A percentile compares a stretch with the other conserved stretches of the same genome.
Conservation (phyloP, 441 rosid species). For the Croton setiger region DNA sequence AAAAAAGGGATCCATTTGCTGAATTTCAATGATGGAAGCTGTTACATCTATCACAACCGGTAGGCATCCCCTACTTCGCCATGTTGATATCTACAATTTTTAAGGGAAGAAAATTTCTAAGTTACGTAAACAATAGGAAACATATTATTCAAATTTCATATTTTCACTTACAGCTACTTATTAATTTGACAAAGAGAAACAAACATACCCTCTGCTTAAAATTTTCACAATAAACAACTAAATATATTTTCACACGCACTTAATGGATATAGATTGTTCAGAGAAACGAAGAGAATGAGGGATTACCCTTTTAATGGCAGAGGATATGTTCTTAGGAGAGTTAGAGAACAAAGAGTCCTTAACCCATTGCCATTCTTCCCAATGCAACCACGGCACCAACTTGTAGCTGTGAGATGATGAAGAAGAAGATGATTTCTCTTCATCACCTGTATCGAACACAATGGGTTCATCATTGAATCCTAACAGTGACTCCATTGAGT, state of each 20-base stretch:
- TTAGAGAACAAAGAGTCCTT: slow-evolving; percentile 80
- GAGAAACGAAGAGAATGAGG: not conserved
- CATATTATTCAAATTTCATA: too few species aligned
- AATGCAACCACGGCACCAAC: slow-evolving; percentile 85
- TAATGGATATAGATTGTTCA: not conserved
- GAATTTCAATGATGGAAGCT: slow-evolving; percentile 72
- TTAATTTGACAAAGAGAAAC: too few species aligned
- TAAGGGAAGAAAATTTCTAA: not conserved
- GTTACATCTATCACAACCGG: slow-evolving; percentile 82
- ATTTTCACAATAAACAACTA: not conserved
- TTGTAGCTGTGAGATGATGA: slow-evolving; percentile 44
- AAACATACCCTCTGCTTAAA: not conserved
- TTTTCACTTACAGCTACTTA: too few species aligned
- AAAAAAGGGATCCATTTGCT: slow-evolving; percentile 68
- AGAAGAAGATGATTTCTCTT: slow-evolving; percentile 19
- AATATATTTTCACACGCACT: too few species aligned
- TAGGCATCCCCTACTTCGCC: slow-evolving; percentile 84
- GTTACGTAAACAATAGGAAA: not conserved
- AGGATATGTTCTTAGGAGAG: slow-evolving; percentile 43
- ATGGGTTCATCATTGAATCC: slow-evolving; percentile 44
- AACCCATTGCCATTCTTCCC: slow-evolving; percentile 93
- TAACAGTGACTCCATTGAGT: slow-evolving; percentile 36
- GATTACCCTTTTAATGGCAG: slow-evolving; percentile 68
- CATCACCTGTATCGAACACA: slow-evolving; percentile 28
- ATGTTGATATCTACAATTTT: slow-evolving; percentile 55